These are phyloP conservation scores for Climacium dendroides DNA, from an alignment of 225 moss, liverwort and hornwort species.

Conservation along the genomic window DNA sequence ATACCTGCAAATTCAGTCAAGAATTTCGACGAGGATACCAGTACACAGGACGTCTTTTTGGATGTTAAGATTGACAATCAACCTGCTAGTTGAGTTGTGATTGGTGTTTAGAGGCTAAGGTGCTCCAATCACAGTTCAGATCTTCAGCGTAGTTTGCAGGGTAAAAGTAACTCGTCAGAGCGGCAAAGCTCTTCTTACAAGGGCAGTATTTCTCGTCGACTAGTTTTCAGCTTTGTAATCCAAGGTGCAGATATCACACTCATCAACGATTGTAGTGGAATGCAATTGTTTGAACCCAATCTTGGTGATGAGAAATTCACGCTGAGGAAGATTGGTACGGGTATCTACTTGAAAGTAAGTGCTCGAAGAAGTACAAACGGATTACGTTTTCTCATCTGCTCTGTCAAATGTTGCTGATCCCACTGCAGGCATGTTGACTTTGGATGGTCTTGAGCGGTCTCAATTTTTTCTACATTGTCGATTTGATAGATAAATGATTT, in stretches of 20 bases:
- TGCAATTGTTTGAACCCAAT: neutral
- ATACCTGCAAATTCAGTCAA: neutral
- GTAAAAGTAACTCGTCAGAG: neutral
- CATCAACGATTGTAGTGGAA: neutral
- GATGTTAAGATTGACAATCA: neutral
- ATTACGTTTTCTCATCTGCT: neutral
- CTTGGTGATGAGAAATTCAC: neutral
- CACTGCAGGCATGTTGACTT: neutral
- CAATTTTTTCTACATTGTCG: neutral
- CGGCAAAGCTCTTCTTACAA: neutral
- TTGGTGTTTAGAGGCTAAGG: neutral
- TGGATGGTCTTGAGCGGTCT: neutral
- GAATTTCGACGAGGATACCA: neutral
- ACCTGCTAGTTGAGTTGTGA: neutral
- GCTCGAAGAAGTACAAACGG: neutral
- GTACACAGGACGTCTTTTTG: neutral
- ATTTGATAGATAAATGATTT: neutral
- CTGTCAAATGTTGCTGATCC: neutral
- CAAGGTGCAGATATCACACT: neutral
- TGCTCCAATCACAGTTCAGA: neutral
- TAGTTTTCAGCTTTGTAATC: neutral
- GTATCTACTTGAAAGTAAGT: neutral
- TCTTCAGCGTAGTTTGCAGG: neutral
- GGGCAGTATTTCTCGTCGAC: neutral
- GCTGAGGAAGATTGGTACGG: neutral